Conservation (phyloP, 345 rosid genomes). For the Kandelia obovata region DNA sequence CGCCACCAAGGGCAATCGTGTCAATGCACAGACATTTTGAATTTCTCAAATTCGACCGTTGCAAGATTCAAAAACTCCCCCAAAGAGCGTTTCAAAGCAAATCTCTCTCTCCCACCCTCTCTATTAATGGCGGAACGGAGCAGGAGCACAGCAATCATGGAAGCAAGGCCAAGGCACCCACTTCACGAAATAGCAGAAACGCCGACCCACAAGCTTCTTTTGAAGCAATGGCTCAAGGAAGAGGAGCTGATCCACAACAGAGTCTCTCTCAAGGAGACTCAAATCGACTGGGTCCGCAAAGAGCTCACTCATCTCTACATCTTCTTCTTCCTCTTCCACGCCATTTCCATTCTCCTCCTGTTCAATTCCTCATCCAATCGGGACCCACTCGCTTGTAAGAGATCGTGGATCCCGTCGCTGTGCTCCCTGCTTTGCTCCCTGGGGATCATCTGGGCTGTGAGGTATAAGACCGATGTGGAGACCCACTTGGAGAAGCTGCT, state of each 20-base stretch:
- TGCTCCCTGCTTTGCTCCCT: slow-evolving; percentile 67
- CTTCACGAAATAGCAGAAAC: slow-evolving; percentile 93
- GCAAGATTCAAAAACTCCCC: slow-evolving; percentile 1
- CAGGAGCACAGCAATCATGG: slow-evolving; percentile 49
- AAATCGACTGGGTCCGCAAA: slow-evolving; percentile 62
- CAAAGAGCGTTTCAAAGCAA: slow-evolving; percentile 14
- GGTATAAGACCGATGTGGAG: slow-evolving; percentile 78
- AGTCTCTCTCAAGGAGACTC: slow-evolving; percentile 71
- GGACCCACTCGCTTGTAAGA: slow-evolving; percentile 32
- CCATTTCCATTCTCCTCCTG: slow-evolving; percentile 69
- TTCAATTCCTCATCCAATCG: slow-evolving; percentile 53
- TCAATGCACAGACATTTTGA: slow-evolving; percentile 1
- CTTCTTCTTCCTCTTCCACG: slow-evolving; percentile 92
- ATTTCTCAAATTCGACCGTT: slow-evolving; percentile 31
- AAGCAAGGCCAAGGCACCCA: slow-evolving; percentile 57
- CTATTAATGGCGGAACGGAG: slow-evolving; percentile 44
- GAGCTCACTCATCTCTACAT: slow-evolving; percentile 80
- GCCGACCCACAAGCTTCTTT: slow-evolving; percentile 89
- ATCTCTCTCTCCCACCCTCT: slow-evolving; percentile 23
- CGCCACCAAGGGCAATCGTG: slow-evolving; percentile 6
- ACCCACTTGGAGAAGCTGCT: slow-evolving; percentile 69
- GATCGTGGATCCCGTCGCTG: slow-evolving; percentile 83
- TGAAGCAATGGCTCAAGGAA: slow-evolving; percentile 95
- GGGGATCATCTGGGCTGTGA: slow-evolving; percentile 77
- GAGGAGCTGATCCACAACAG: slow-evolving; percentile 82